Evolutionary conservation across 805 yeast species (phyloP), one percentile per base, ranked within the genome.

Genomic region (Metschnikowia noctiluminum): DNA sequence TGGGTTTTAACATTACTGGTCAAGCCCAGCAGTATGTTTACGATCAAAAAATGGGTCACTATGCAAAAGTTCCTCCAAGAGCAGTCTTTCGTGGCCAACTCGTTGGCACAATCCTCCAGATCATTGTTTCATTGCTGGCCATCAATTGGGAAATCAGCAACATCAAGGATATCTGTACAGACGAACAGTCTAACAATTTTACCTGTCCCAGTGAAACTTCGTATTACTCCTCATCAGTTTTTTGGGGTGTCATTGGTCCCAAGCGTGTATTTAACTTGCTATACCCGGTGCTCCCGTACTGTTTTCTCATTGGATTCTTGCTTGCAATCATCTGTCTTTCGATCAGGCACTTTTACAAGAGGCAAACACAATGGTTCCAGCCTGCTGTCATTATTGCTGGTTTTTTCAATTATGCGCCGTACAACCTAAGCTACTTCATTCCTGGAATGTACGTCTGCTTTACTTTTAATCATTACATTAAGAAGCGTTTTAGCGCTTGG

Each of bases 401-500:
- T 55, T 66, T 74, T 14, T 83, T 82, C 62, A 83, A 81, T 62
- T 83, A 82, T 64, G 74, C 78, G 16, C 65, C 80, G 6, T 84
- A 76, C 68, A 76, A 81, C 38, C 60, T 71, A 28, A 28, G 48
- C 9, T 56, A 56, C 49, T 46, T 30, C 39, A 50, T 51, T 14
- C 51, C 50, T 1, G 51, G 57, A 7, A 16, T 56, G 38, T 40
- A 40, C n/a, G 65, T 62, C 34, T 67, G 66, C 8, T 54, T 62
- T 49, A 50, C 57, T 49, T 72, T 72, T 51, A 69, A 71, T 16
- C 69, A 64, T 63, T 69, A 60, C 52, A 57, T 72, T 46, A 71
- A 70, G 62, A 66, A 59, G 48, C 64, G 59, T 52, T 72, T 62
- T 62, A 65, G 67, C 66, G 72, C 70, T 55, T 71, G 74, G 73